A percentile compares a stretch with the other conserved stretches of the same genome.
Evolutionary conservation across 1,284 basidiomycete genomes (phyloP).

Genomic region (Ganoderma meredithae): DNA sequence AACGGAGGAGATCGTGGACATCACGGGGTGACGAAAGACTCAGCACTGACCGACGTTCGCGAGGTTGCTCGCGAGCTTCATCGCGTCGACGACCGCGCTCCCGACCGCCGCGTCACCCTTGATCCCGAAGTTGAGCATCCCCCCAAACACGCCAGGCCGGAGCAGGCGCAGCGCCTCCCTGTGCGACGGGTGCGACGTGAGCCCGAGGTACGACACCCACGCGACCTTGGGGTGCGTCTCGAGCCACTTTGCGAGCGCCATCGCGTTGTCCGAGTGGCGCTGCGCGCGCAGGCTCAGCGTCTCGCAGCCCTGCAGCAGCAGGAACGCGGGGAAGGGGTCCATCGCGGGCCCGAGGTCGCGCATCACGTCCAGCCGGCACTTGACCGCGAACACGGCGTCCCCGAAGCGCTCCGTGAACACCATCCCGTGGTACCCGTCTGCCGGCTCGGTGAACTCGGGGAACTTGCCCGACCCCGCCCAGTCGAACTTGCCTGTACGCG

Average conservation of each 20-base stretch:
- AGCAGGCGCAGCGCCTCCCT: constrained; percentile 66
- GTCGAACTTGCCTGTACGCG: constrained; percentile 78
- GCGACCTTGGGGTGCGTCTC: constrained; percentile 73
- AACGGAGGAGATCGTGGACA: no score
- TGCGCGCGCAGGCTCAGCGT: constrained; percentile 86
- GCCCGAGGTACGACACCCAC: constrained; percentile 88
- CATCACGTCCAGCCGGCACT: constrained; percentile 77
- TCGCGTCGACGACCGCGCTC: constrained; percentile 74
- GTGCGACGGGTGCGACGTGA: constrained; percentile 71
- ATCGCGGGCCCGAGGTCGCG: constrained; percentile 81
- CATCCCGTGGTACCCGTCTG: constrained; percentile 87
- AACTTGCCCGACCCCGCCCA: constrained; percentile 83
- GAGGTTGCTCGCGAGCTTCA: constrained; percentile 79
- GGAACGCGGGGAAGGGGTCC: constrained; percentile 87
- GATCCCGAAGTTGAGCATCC: constrained; percentile 85
- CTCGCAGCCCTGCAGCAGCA: constrained; percentile 85
- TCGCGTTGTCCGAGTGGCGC: constrained; percentile 79
- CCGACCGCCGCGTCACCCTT: constrained; percentile 70
- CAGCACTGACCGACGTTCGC: constrained; percentile 70
- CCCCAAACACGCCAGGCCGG: constrained; percentile 69
- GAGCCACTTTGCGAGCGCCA: constrained; percentile 79
- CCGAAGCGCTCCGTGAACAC: constrained; percentile 81
- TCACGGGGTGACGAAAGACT: constrained; percentile 1
- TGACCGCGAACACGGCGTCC: constrained; percentile 73
- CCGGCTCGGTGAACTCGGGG: constrained; percentile 83